Conservation (phyloP, 2,329 filamentous ascomycete genomes). For the Tolypocladium inflatum region DNA sequence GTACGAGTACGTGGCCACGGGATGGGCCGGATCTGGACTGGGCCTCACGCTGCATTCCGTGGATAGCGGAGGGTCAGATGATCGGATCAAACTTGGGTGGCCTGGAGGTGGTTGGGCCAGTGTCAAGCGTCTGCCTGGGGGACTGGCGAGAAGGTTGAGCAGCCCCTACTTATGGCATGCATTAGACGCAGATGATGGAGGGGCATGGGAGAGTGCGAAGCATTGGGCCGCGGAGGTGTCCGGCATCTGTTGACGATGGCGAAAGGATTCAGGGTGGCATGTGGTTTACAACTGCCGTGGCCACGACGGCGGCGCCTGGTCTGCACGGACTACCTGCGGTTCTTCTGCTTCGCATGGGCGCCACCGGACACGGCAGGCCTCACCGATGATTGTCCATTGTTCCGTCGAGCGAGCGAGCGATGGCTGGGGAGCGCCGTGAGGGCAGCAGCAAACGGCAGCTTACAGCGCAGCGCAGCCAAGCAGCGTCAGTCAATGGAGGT, state of each 20-base stretch:
- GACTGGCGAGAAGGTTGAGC: background rate
- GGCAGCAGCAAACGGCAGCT: background rate
- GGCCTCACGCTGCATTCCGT: background rate
- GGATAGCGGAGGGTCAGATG: background rate
- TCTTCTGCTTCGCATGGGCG: background rate
- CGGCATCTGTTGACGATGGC: background rate
- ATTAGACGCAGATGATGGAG: background rate
- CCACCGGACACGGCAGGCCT: background rate
- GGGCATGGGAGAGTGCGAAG: background rate
- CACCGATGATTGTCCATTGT: background rate
- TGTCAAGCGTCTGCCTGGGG: background rate
- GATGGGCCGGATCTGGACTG: background rate
- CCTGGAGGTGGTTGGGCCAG: background rate
- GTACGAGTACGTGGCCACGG: background rate
- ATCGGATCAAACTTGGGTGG: background rate
- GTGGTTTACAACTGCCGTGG: background rate
- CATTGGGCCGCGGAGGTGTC: background rate
- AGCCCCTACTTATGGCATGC: background rate
- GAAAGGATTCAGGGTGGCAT: background rate
- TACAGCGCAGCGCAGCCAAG: background rate
- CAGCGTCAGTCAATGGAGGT: background rate
- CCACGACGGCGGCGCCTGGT: background rate
- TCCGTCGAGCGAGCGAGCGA: background rate
- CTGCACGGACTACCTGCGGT: background rate
- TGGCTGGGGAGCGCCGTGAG: background rate